Evolutionary conservation across 2,329 filamentous ascomycete species (phyloP), one percentile per base, ranked within the genome.

Genomic region (Escovopsis sp.): DNA sequence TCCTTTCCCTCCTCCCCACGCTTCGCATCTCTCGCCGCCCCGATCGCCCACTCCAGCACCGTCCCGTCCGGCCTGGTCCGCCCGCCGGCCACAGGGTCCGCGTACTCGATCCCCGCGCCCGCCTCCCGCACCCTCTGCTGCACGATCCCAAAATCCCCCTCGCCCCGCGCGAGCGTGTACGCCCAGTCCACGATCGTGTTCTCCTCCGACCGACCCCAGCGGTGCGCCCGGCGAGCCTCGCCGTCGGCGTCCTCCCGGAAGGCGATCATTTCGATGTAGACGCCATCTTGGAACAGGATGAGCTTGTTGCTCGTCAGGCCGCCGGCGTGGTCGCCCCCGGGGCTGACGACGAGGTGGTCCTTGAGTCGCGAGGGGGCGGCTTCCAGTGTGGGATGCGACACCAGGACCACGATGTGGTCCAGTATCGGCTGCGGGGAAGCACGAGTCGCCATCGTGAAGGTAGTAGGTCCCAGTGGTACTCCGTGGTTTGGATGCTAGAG

Each of bases 201-300:
- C 23, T 63, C 62, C 0, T 52, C 43, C 9, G 68, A 62, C 0
- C 53, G 39, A 1, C 68, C 73, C 76, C 76, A 82, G 47, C 68
- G 68, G 46, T 80, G 74, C 1, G 55, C 53, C 5, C 47, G 47
- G 4, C 66, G 60, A 6, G 52, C 45, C 4, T 57, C 54, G 0
- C 54, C 55, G 15, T 58, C 54, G 19, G 55, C 42, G 9, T 51
- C 63, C 15, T 67, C 50, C 33, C 71, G 57, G 48, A 79, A 80
- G 27, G 72, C 66, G 40, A 79, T 76, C 34, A 80, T 57, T 48
- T 82, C 76, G 35, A 82, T 57, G 53, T 81, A 81, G 16, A 66
- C 66, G 21, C 76, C 76, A 44, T 80, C 76, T 18, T 59, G 46
- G 39, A 82, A 68, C 12, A 77, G 54, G 15, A 79, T 65, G 14